Evolutionary conservation across 2,329 filamentous ascomycete species (phyloP), one percentile per base, ranked within the genome.

Genomic region (Penicillium concentricum): DNA sequence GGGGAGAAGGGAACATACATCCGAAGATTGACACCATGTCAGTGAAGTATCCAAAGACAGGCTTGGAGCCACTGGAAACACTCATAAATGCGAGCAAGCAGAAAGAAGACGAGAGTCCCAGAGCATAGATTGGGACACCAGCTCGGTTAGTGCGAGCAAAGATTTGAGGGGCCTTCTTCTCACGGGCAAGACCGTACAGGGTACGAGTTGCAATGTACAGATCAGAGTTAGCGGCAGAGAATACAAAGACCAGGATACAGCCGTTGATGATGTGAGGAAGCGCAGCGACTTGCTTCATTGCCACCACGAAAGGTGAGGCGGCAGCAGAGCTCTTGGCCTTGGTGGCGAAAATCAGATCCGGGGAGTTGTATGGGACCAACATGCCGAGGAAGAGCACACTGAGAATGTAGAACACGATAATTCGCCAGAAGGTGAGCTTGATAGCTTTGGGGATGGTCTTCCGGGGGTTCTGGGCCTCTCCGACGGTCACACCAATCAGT

Each of bases 151-250:
- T 91, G 63, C 79, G 82, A 57, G 84, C 84, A 72, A 92, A 84
- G 72, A 92, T 84, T 54, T 77, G 75, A 0, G 89, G 89, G 0
- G 89, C 89, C 38, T 88, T 83, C 26, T 86, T 84, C 66, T 90
- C 86, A 8, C 83, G 80, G 0, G 89, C 86, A 7, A 92, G 81
- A 57, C 86, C 87, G 72, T 89, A 87, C 42, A 90, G 79, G n/a
- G 85, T 89, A 55, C 87, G 84, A 58, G 83, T 86, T n/a, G 86
- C 87, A 66, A 84, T 88, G 80, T 91, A 91, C 35, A 91, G 76
- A 76, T 90, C 87, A 9, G 86, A 89, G 78, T 90, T 90, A 59
- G 86, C 82, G 18, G 88, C 88, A n/a, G 84, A 87, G 74, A 91
- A 88, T 64, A 89, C 87, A 69, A 90, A 90, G 62, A 90, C 71